Evolutionary conservation across 1,284 basidiomycete species (phyloP), one percentile per base, ranked within the genome.

Genomic region (Cutaneotrichosporon sp.): DNA sequence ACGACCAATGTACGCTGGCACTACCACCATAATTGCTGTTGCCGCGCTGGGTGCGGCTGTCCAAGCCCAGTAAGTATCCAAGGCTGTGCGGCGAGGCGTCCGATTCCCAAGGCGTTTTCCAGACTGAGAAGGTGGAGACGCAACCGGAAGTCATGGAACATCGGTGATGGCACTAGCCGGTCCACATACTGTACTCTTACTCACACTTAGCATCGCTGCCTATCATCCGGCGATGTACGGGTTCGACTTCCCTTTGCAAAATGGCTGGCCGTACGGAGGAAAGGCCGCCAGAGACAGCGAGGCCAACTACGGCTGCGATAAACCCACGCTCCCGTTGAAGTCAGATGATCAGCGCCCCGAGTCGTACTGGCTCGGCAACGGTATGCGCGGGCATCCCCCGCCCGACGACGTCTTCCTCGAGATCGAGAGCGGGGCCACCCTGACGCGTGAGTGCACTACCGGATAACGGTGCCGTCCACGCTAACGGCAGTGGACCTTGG

Each of bases 141-240:
- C n/a, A n/a, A n/a, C n/a, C n/a, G n/a, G n/a, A n/a, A n/a, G n/a
- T n/a, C n/a, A n/a, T n/a, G n/a, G n/a, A n/a, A n/a, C n/a, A n/a
- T n/a, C n/a, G n/a, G n/a, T n/a, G n/a, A n/a, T n/a, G n/a, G n/a
- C n/a, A n/a, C n/a, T n/a, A n/a, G n/a, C n/a, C n/a, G n/a, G n/a
- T n/a, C n/a, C n/a, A n/a, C n/a, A n/a, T n/a, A n/a, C n/a, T n/a
- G n/a, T n/a, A n/a, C n/a, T n/a, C n/a, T n/a, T 31, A 14, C 29
- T 31, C 29, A 31, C 29, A 31, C 29, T 14, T n/a, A 31, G 29
- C 31, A 16, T 44, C 25, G 42, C 49, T 4, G 14, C 38, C 4
- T 51, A 34, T 34, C 48, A 54, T 25, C 42, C 42, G 2, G 45
- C 52, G n/a, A 39, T 54, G 37, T 54, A 22, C 31, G 44, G 44